Conservation (phyloP, 2,329 filamentous ascomycete species). For the Curvularia eragrostidis region DNA sequence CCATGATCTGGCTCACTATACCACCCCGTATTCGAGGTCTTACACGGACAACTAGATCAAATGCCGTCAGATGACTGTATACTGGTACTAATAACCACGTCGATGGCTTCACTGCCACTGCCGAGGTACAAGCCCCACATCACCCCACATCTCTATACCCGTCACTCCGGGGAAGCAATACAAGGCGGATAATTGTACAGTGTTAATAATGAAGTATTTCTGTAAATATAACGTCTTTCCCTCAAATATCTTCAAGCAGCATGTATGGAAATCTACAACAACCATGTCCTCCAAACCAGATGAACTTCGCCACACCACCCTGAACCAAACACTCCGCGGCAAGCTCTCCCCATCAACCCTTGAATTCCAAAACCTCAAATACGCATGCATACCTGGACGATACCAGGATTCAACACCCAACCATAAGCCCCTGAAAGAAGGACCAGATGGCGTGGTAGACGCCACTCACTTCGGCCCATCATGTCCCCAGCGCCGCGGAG, state of each 20-base stretch:
- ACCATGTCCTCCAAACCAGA: constrained; percentile 4
- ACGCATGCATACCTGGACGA: constrained; percentile 42
- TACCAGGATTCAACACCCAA: constrained; percentile 41
- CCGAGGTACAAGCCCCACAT: constrained; percentile 20
- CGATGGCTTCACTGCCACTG: neutral
- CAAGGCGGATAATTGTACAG: neutral
- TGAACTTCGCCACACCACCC: constrained; percentile 21
- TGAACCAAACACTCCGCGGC: constrained; percentile 29
- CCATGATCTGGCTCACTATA: neutral
- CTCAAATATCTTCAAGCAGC: neutral
- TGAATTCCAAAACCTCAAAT: constrained; percentile 49
- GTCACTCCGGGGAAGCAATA: constrained; percentile 1
- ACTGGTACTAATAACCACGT: neutral
- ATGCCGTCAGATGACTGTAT: neutral
- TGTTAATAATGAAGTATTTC: too few relatives aligned
- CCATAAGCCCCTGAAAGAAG: constrained; percentile 10
- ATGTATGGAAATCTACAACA: neutral
- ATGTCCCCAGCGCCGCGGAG: constrained; percentile 46
- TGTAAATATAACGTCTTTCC: neutral
- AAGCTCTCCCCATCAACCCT: constrained; percentile 24
- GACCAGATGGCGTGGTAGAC: constrained; percentile 30
- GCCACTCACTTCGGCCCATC: constrained; percentile 48
- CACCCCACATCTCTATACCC: constrained; percentile 9
- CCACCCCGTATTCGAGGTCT: neutral
- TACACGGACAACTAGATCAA: neutral